Evolutionary conservation across 208 protist species (phyloP), one percentile per base, ranked within the genome.

Genomic region (Trypanosoma boissoni): DNA sequence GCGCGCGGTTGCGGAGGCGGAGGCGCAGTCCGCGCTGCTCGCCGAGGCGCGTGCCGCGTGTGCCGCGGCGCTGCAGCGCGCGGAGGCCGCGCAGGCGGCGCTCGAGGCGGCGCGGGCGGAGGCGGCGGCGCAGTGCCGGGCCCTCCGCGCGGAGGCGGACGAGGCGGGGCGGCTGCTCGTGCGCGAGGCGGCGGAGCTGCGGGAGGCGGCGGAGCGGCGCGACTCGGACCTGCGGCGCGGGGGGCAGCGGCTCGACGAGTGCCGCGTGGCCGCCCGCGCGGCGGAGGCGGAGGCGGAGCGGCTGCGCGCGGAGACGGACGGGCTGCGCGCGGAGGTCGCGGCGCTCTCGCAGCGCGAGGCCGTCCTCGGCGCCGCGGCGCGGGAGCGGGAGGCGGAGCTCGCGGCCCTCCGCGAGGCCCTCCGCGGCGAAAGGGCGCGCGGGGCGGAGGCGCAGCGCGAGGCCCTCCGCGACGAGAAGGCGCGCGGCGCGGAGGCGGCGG

Each of bases 41-140:
- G 76, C 78, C 8, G 62, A 71, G 6, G 45, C n/a, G n/a, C n/a
- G n/a, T n/a, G n/a, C 63, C 5, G 14, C 27, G n/a, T 65, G 74
- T 46, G 71, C 76, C 21, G 52, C 62, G 37, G 52, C 65, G 32
- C 69, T 80, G 41, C 58, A 76, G 44, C 44, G 45, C 37, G 64
- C 55, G 10, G 26, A 61, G 27, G 44, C 3, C 4, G 57, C 43
- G 44, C 65, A 80, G 69, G 64, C 58, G 21, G 39, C 34, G 29
- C 28, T 34, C 3, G 58, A 80, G 69, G 64, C 58, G 21, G 39
- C 34, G 29, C 28, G 34, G 6, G 58, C 72, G 54, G 45, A 72
- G 27, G 60, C 70, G 29, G 53, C 50, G 27, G 72, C 64, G 2
- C 63, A 62, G 42, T 26, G 41, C 26, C 34, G 12, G 24, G 44